Evolutionary conservation across 2,329 filamentous ascomycete species (phyloP).

Genomic region (Rhynchosporium agropyri): DNA sequence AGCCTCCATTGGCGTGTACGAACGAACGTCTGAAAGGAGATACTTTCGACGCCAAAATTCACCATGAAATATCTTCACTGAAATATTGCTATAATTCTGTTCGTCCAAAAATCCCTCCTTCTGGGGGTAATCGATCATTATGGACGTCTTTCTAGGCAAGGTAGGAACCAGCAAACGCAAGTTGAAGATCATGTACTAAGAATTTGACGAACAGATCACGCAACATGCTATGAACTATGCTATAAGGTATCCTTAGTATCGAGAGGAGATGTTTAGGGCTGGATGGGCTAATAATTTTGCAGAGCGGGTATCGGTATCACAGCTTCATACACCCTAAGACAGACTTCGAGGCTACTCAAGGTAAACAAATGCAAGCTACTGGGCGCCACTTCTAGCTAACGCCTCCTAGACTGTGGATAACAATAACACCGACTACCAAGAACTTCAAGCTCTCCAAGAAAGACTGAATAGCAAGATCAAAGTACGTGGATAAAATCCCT

Average conservation of each 20-base stretch:
- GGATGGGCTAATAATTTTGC: slow-evolving; percentile 11
- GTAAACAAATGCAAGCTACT: slow-evolving; percentile 42
- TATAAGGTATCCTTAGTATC: slow-evolving; percentile 57
- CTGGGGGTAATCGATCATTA: slow-evolving; percentile 13
- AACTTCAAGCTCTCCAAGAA: slow-evolving; percentile 72
- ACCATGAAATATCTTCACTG: background rate
- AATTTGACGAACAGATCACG: slow-evolving; percentile 53
- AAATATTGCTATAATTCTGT: background rate
- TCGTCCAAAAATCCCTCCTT: too few relatives aligned
- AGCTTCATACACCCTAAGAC: slow-evolving; percentile 79
- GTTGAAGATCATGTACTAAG: slow-evolving; percentile 32
- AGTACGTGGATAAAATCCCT: slow-evolving; percentile 48
- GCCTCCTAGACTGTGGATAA: slow-evolving; percentile 67
- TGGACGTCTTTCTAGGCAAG: slow-evolving; percentile 57
- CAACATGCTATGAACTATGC: slow-evolving; percentile 76
- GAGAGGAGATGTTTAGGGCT: background rate
- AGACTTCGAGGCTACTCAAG: slow-evolving; percentile 77
- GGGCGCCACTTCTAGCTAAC: slow-evolving; percentile 15
- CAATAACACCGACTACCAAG: slow-evolving; percentile 62
- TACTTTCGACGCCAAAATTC: background rate
- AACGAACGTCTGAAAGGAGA: slow-evolving; percentile 4
- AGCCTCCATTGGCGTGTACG: slow-evolving; percentile 7
- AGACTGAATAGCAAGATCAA: slow-evolving; percentile 84
- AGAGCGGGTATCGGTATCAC: slow-evolving; percentile 83
- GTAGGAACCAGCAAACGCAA: slow-evolving; percentile 44